These are phyloP conservation scores for Potentilla sterilis DNA, from an alignment of 306 rosid genomes.

Conservation along the genomic window DNA sequence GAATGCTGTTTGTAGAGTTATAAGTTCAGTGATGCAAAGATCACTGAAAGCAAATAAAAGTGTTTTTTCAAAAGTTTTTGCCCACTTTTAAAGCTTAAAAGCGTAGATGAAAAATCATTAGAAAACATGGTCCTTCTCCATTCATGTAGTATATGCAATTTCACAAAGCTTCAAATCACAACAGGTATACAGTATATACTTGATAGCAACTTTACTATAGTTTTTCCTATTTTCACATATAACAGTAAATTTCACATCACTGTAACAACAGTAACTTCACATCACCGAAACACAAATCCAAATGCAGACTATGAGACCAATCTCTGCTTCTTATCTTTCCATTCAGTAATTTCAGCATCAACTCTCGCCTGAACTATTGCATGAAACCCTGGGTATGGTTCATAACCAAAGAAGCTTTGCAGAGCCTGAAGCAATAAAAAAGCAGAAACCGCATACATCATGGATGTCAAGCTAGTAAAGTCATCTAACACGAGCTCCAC, in stretches of 20 bases:
- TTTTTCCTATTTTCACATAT: not conserved
- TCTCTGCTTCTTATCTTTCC: conserved; percentile 60
- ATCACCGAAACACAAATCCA: conserved; percentile 4
- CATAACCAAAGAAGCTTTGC: conserved; percentile 54
- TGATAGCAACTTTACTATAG: not conserved
- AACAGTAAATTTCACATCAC: not conserved
- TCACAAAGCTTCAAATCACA: not conserved
- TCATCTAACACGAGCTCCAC: not conserved
- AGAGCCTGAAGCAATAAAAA: conserved; percentile 48
- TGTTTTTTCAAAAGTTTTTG: not conserved
- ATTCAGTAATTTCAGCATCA: conserved; percentile 46
- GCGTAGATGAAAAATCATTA: not conserved
- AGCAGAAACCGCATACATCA: not conserved
- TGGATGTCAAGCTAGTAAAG: not conserved
- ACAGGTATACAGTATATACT: not conserved
- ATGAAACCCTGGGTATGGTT: conserved; percentile 71
- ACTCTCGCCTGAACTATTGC: conserved; percentile 51
- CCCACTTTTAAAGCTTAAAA: not conserved
- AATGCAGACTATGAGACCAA: conserved; percentile 40
- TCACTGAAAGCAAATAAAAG: conserved; percentile 15
- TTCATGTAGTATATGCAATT: not conserved
- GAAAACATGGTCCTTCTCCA: not conserved
- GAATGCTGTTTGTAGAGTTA: not conserved
- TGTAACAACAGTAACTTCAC: not conserved
- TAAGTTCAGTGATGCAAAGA: not conserved